phyloP scores from a whole-genome alignment of 2,329 filamentous ascomycete genomes.

The Chrysoporthe deuterocubensis region DNA sequence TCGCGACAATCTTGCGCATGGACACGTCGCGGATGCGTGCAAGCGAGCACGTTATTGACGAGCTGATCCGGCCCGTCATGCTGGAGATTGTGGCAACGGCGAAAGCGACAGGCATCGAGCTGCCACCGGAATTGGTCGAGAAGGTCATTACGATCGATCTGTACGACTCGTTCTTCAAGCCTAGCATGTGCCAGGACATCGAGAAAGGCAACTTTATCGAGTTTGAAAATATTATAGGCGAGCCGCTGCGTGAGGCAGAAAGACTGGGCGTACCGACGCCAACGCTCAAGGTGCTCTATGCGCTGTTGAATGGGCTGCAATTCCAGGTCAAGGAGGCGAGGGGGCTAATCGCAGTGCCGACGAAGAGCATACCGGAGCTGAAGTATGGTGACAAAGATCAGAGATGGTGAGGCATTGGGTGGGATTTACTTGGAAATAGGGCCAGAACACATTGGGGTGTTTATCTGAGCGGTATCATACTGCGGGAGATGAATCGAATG shows the following conservation, averaged over 20 bases:
- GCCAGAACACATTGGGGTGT: background rate
- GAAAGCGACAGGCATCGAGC: constrained; percentile 45
- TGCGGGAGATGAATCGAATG: no score
- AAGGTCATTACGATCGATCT: constrained; percentile 53
- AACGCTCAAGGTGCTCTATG: constrained; percentile 52
- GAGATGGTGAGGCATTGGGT: constrained; percentile 6
- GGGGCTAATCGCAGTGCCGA: constrained; percentile 40
- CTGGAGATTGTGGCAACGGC: constrained; percentile 52
- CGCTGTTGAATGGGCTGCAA: constrained; percentile 52
- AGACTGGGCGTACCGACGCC: constrained; percentile 53
- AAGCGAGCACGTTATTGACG: constrained; percentile 46
- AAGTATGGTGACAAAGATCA: constrained; percentile 31
- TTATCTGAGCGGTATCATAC: background rate
- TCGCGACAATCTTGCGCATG: constrained; percentile 54
- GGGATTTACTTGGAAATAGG: background rate
- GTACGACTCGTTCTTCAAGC: constrained; percentile 51
- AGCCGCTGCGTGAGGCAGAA: constrained; percentile 57
- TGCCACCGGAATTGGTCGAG: constrained; percentile 49
- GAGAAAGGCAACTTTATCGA: constrained; percentile 60
- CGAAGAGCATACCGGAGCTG: constrained; percentile 20
- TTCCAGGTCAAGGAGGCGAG: constrained; percentile 50
- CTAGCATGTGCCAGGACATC: constrained; percentile 58
- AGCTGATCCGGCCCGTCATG: constrained; percentile 57
- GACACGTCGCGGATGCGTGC: constrained; percentile 54
- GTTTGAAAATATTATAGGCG: constrained; percentile 59